phyloP scores from a whole-genome alignment of 2,329 filamentous ascomycete species.

The Apiospora arundinis region DNA sequence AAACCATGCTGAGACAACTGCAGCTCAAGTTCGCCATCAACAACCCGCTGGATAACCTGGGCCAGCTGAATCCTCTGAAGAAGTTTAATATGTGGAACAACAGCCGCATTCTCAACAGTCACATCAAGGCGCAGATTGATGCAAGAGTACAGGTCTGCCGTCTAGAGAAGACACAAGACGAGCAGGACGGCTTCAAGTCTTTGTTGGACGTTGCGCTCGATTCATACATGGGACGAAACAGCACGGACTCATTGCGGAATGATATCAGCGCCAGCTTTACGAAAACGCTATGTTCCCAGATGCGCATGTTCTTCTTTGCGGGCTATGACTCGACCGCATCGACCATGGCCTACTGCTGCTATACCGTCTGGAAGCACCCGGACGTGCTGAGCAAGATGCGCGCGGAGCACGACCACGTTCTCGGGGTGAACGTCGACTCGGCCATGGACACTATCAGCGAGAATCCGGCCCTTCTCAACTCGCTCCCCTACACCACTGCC shows the following conservation, averaged over 20 bases:
- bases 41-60: conserved; percentile 36
- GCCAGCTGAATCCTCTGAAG: conserved; percentile 39
- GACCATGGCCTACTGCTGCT: conserved; percentile 40
- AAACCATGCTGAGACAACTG: conserved; percentile 39
- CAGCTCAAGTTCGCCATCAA: conserved; percentile 35
- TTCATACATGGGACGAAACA: conserved; percentile 38
- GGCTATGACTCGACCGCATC: conserved; percentile 47
- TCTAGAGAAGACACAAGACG: conserved; percentile 30
- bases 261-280: conserved; percentile 37
- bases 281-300: conserved; percentile 38
- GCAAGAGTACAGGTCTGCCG: conserved; percentile 33
- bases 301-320: conserved; percentile 46
- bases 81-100: conserved; percentile 41
- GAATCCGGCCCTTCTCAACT: conserved; percentile 52
- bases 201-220: conserved; percentile 42
- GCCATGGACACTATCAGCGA: conserved; percentile 45
- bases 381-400: conserved; percentile 37
- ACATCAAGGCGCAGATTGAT: conserved; percentile 38
- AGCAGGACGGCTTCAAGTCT: conserved; percentile 34
- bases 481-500: conserved; percentile 56
- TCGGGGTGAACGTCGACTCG: conserved; percentile 47
- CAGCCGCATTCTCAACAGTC: conserved; percentile 36
- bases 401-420: conserved; percentile 47
- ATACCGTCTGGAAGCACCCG: conserved; percentile 40
- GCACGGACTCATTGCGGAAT: conserved; percentile 26